A percentile compares a stretch with the other conserved stretches of the same genome.
phyloP scores from a whole-genome alignment of 2,329 filamentous ascomycete genomes.

The Fusarium zealandicum region DNA sequence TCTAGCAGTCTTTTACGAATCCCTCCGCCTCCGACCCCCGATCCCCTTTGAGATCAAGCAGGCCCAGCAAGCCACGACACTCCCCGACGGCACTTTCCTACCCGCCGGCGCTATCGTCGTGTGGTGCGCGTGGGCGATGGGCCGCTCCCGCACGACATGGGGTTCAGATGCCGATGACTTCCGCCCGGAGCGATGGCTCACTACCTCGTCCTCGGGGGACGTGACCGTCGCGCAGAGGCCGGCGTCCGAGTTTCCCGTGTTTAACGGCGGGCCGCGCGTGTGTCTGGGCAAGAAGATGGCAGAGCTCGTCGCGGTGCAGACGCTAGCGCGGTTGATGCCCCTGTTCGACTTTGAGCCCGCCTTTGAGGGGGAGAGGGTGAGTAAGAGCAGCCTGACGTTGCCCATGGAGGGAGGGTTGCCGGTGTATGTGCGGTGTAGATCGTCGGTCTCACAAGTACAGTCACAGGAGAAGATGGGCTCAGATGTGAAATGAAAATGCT shows the following conservation, averaged over 20 bases:
- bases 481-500: neutral
- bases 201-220: constrained; percentile 40
- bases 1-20: constrained; percentile 69
- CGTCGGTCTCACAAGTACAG: neutral
- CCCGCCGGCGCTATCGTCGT: constrained; percentile 62
- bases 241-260: constrained; percentile 67
- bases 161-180: constrained; percentile 64
- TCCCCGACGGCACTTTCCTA: constrained; percentile 68
- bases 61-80: constrained; percentile 56
- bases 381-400: constrained; percentile 67
- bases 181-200: constrained; percentile 64
- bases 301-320: constrained; percentile 64
- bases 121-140: constrained; percentile 72
- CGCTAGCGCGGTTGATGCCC: constrained; percentile 57
- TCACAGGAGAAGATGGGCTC: neutral
- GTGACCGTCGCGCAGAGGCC: constrained; percentile 51
- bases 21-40: constrained; percentile 67
- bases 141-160: constrained; percentile 63
- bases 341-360: constrained; percentile 59
- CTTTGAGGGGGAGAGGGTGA: constrained; percentile 57
- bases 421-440: constrained; percentile 29
- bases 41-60: constrained; percentile 73
- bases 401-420: constrained; percentile 70
- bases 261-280: constrained; percentile 67
- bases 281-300: constrained; percentile 72